phyloP scores from a whole-genome alignment of 371 early-diverging fungal species.

The Mycotypha africana region DNA sequence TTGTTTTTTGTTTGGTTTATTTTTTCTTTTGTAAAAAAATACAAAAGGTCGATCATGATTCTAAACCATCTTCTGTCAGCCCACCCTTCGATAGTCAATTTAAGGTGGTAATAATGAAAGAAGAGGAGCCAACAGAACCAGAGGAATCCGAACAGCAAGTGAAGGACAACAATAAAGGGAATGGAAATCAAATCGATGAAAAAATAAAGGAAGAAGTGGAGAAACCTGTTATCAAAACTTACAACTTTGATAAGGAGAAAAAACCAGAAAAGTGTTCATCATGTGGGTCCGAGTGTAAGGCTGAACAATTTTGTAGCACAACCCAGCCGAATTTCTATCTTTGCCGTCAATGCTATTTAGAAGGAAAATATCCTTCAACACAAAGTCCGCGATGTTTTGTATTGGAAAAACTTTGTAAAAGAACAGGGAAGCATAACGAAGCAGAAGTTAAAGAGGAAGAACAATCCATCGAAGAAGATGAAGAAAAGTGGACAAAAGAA shows the following conservation, averaged over 20 bases:
- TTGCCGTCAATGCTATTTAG: constrained; percentile 14
- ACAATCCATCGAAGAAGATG: constrained; percentile 13
- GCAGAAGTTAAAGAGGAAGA: not conserved
- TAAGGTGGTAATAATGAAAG: constrained; percentile 33
- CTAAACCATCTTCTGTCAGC: constrained; percentile 76
- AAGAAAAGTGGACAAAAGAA: constrained; percentile 28
- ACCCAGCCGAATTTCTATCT: constrained; percentile 5
- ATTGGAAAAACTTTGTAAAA: not conserved
- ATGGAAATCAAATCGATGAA: too few relatives aligned
- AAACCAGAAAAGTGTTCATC: constrained; percentile 9
- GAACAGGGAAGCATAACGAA: too few relatives aligned
- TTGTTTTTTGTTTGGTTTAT: too few relatives aligned
- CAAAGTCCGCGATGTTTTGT: constrained; percentile 24
- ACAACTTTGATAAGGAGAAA: constrained; percentile 2
- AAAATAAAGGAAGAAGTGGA: not conserved
- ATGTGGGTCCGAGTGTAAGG: constrained; percentile 2
- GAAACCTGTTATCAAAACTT: not conserved
- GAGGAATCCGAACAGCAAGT: not conserved
- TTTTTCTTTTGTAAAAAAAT: too few relatives aligned
- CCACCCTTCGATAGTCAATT: constrained; percentile 93
- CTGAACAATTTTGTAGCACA: constrained; percentile 14
- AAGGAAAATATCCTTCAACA: constrained; percentile 43
- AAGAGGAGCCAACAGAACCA: not conserved
- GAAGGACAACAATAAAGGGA: constrained; percentile 2
- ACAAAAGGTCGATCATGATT: constrained; percentile 84